Base-by-base conservation (phyloP, 2,329 filamentous ascomycete genomes). In the Colletotrichum sojae region DNA sequence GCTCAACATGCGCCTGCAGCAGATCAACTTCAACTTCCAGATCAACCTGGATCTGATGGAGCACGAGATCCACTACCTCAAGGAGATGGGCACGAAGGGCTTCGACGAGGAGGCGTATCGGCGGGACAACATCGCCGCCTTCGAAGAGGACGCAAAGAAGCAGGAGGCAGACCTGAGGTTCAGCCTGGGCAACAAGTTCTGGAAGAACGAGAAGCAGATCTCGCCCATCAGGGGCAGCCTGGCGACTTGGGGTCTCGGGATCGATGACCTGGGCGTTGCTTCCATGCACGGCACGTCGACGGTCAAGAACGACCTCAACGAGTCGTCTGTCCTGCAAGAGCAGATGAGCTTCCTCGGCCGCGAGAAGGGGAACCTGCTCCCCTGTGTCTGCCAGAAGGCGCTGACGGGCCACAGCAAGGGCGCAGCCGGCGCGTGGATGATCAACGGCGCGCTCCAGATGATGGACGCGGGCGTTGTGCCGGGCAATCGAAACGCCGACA, bases 1-100 rank as follows among this genome's bases (percentile, higher is more conserved):
- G 84, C 92, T 99, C 77, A 94, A 98, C 76, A 90, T 96, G 65
- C 93, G 95, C 81, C 94, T 93, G 85, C 92, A 91, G 83, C 93
- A 97, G 82, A 96, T 99, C 85, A 94, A 94, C 12, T 71, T 73
- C 53, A 72, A 67, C 39, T 65, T 45, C 25, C 54, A 53, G 10
- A 53, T 10, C 2, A 65, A 59, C 46, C 2, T 65, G 48, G 53
- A 66, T n/a, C 53, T 65, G n/a, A 53, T 62, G 43, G 71, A 72
- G n/a, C 49, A 49, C 40, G 46, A 54, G 10, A 51, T 61, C 4
- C 16, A 39, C 15, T 57, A 54, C 6, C 36, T 57, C 13, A 63
- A 45, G 3, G 67, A 56, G 2, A 52, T 53, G 31, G 58, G 54
- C 6, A 56, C 36, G 1, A 20, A 48, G 18, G 49, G 53, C 18